Conservation (phyloP, 2,329 filamentous ascomycete genomes). For the Tolypocladium tundrense region DNA sequence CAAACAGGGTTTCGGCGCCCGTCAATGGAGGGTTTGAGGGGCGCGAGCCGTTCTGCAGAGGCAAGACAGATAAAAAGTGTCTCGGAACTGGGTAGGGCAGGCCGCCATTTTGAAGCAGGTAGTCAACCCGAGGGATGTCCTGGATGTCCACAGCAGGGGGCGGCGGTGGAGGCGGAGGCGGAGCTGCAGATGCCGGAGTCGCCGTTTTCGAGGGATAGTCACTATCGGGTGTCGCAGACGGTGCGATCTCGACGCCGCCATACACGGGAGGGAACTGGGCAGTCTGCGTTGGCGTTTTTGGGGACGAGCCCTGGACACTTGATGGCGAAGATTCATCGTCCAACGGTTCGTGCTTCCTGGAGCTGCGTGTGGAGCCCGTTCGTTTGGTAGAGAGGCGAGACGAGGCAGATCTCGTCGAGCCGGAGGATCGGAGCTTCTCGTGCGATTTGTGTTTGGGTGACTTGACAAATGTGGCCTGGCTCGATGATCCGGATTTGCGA, state of each 20-base stretch:
- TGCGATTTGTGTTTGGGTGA: conserved; percentile 21
- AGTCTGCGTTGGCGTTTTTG: conserved; percentile 48
- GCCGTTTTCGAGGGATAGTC: conserved; percentile 25
- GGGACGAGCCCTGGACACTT: conserved; percentile 44
- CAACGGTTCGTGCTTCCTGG: conserved; percentile 25
- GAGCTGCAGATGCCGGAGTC: conserved; percentile 24
- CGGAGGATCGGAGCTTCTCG: conserved; percentile 25
- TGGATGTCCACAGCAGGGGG: conserved; percentile 62
- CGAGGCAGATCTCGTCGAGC: conserved; percentile 22
- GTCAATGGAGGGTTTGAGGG: conserved; percentile 54
- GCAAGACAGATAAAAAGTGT: conserved; percentile 58
- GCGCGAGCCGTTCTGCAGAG: conserved; percentile 43
- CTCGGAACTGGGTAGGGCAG: conserved; percentile 62
- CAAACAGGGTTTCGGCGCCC: conserved; percentile 66
- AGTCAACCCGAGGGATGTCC: conserved; percentile 77
- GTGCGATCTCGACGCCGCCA: conserved; percentile 25
- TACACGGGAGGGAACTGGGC: conserved; percentile 39
- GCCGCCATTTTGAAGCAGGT: conserved; percentile 82
- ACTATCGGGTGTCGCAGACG: conserved; percentile 23
- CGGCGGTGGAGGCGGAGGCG: conserved; percentile 50
- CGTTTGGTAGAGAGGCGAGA: conserved; percentile 24
- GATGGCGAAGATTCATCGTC: conserved; percentile 36
- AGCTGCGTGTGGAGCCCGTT: conserved; percentile 24
- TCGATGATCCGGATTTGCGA: conserved; percentile 44
- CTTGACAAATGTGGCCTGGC: conserved; percentile 45